Conservation (phyloP, 805 yeast species). For the Starmerella geochares region DNA sequence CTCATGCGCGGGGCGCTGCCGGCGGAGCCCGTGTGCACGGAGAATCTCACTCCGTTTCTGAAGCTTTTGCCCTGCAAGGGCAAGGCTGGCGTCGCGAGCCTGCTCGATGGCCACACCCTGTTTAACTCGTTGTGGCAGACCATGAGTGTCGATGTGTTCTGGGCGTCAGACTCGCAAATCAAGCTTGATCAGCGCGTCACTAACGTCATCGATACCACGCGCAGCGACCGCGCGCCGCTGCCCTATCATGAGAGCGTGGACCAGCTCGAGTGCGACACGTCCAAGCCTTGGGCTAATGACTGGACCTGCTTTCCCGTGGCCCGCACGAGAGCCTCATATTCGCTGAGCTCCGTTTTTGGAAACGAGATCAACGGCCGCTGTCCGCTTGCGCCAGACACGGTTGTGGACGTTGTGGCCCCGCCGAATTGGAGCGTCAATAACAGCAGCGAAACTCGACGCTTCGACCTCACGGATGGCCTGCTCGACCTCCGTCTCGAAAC, state of each 20-base stretch:
- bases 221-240: conserved; percentile 62
- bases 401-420: conserved; percentile 15
- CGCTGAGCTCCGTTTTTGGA: conserved; percentile 61
- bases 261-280: conserved; percentile 60
- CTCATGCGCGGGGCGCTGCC: conserved; percentile 75
- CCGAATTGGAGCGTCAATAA: conserved; percentile 13
- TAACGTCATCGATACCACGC: conserved; percentile 60
- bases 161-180: conserved; percentile 40
- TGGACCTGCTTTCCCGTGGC: conserved; percentile 66
- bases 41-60: conserved; percentile 85
- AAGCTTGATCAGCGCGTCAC: conserved; percentile 47
- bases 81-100: conserved; percentile 71
- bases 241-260: conserved; percentile 71
- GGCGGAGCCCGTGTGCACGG: conserved; percentile 92
- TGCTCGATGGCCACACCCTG: conserved; percentile 74
- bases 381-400: conserved; percentile 37
- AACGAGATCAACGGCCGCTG: conserved; percentile 54
- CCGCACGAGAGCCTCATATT: conserved; percentile 33
- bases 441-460: not conserved
- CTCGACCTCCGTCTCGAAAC: conserved; percentile 38
- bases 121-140: conserved; percentile 92
- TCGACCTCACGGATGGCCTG: not conserved
- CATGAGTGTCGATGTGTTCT: conserved; percentile 71
- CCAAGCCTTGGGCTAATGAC: conserved; percentile 44
- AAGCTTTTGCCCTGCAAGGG: conserved; percentile 88